These are phyloP conservation scores for Rhodotorula sp. DNA, from an alignment of 1,284 basidiomycete species.

Conservation along the genomic window DNA sequence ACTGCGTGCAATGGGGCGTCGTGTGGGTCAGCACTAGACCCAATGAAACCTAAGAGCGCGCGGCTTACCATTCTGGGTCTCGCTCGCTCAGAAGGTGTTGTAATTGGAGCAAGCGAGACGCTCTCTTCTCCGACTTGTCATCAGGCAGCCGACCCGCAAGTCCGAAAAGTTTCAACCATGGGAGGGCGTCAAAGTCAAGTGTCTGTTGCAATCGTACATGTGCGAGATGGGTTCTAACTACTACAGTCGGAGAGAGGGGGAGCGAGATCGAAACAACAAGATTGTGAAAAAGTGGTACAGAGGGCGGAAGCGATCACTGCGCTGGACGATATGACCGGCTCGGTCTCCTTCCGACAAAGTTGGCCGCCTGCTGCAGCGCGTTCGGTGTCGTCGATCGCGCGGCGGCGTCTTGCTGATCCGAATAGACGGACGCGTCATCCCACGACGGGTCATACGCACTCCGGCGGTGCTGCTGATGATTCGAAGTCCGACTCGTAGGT, in stretches of 20 bases:
- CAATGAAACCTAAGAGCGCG: fast-evolving
- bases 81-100: not conserved
- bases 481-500: not conserved
- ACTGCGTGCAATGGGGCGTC: not conserved
- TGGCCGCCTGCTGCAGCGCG: not conserved
- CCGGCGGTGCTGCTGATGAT: not conserved
- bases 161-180: too few relatives aligned
- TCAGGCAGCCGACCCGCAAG: not conserved
- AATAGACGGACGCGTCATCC: not conserved
- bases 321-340: not conserved
- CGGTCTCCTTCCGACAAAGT: not conserved
- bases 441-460: not conserved
- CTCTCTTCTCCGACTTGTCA: not conserved
- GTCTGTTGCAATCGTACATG: not conserved
- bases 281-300: not conserved
- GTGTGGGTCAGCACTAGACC: not conserved
- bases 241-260: not conserved
- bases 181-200: not conserved
- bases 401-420: not conserved
- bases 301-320: not conserved
- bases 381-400: not conserved
- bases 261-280: not conserved
- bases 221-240: not conserved
- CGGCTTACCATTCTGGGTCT: not conserved
- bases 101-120: not conserved